phyloP scores from a whole-genome alignment of 345 rosid genomes.

The Hibiscus tridactylites region DNA sequence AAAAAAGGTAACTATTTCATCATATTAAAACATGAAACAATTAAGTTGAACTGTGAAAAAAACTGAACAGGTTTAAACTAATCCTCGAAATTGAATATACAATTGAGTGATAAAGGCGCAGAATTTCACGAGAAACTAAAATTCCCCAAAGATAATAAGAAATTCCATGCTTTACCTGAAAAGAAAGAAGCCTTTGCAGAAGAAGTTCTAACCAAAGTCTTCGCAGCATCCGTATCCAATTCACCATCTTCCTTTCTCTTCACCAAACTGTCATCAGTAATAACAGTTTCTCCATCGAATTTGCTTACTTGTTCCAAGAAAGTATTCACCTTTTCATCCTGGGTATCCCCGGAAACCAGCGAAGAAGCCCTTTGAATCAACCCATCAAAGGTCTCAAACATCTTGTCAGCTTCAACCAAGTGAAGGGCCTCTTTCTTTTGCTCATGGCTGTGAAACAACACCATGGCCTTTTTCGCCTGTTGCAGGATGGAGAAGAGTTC shows the following conservation, averaged over 20 bases:
- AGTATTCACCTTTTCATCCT: slow-evolving; percentile 11
- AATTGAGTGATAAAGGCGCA: background rate
- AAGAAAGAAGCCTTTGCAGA: slow-evolving; percentile 29
- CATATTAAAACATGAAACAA: background rate
- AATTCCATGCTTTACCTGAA: slow-evolving; percentile 24
- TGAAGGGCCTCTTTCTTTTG: slow-evolving; percentile 47
- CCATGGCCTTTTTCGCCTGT: slow-evolving; percentile 32
- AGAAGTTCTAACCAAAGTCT: slow-evolving; percentile 29
- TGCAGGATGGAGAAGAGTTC: slow-evolving; percentile 40
- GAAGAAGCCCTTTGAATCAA: slow-evolving; percentile 42
- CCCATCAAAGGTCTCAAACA: slow-evolving; percentile 39
- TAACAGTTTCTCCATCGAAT: slow-evolving; percentile 19
- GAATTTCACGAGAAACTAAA: background rate
- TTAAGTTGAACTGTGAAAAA: background rate
- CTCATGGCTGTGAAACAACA: slow-evolving; percentile 38
- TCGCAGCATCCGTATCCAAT: slow-evolving; percentile 14
- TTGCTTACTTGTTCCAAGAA: slow-evolving; percentile 18
- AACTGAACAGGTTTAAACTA: background rate
- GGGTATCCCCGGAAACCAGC: slow-evolving; percentile 40
- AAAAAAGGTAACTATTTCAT: background rate
- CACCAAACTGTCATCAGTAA: slow-evolving; percentile 19
- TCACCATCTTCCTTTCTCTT: slow-evolving; percentile 21
- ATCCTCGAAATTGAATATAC: background rate
- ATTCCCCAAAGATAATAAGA: background rate
- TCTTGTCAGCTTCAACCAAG: slow-evolving; percentile 41